phyloP scores from a whole-genome alignment of 78 protist species.

The Dictyostelium firmibasis region DNA sequence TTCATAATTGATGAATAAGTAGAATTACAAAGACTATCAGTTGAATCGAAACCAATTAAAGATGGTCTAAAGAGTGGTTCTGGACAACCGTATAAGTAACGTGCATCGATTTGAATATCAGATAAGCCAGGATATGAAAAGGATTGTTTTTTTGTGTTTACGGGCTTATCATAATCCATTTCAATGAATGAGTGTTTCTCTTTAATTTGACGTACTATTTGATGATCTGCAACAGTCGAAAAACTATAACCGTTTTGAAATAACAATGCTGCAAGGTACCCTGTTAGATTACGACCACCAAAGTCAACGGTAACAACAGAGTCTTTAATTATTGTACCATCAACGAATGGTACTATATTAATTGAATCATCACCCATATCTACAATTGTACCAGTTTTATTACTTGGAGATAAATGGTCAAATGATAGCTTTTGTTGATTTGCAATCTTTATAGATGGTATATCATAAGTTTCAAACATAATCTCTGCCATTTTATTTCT shows the following conservation, averaged over 20 bases:
- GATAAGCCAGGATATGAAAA: conserved; percentile 84
- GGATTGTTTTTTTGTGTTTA: conserved; percentile 84
- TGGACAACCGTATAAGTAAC: conserved; percentile 79
- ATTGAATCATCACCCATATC: not conserved
- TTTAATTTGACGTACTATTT: conserved; percentile 81
- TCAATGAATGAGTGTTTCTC: conserved; percentile 89
- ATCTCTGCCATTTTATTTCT: conserved; percentile 94
- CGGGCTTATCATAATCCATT: conserved; percentile 86
- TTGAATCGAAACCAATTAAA: conserved; percentile 72
- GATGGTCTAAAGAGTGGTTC: conserved; percentile 91
- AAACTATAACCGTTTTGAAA: conserved; percentile 95
- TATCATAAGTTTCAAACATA: conserved; percentile 97
- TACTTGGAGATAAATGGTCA: conserved; percentile 88
- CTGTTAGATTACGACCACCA: conserved; percentile 98
- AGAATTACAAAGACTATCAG: conserved; percentile 78
- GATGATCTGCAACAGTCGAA: conserved; percentile 53
- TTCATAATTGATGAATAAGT: conserved; percentile 73
- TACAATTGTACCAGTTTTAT: conserved; percentile 94
- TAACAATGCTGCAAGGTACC: conserved; percentile 90
- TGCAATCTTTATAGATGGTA: conserved; percentile 88
- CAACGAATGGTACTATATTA: not conserved
- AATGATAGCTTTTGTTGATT: conserved; percentile 93
- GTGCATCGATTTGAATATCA: conserved; percentile 91
- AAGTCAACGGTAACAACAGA: conserved; percentile 92
- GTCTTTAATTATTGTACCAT: conserved; percentile 40